Evolutionary conservation across 1,284 basidiomycete species (phyloP), one percentile per base, ranked within the genome.

Genomic region (Laetiporus sulphureus): DNA sequence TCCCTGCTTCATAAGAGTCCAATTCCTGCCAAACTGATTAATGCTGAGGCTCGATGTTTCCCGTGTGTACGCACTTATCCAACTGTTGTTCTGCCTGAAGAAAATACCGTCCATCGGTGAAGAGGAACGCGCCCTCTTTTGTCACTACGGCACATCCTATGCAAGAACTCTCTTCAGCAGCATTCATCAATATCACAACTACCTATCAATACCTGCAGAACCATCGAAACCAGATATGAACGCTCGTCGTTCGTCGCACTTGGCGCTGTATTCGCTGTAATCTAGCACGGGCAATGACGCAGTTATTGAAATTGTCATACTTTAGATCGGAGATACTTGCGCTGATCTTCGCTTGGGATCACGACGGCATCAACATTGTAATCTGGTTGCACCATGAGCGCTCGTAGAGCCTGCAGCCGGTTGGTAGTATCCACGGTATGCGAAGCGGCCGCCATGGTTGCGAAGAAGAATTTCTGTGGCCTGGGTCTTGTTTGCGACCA

Each of bases 101-200:
- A 58, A 88, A 96, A 63, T 98, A 99, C 33, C 95, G 71, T 2
- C 94, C 94, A 66, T 97, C 94, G 1, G 93, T 96, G 61, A 93
- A 94, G 36, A 93, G 68, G 47, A 72, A 81, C 0, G 90, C 91
- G 21, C 79, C 70, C 21, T 79, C 70, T 37, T 69, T 61, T 0
- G 91, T 92, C 16, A 97, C 71, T 36, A 95, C 65, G 12, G 90
- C 95, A 53, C 77, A 86, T 47, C 89, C 87, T 88, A 49, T 5
- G 24, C 15, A 34, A 3, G 24, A 36, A 7, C 18, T 21, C n/a
- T 7, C n/a, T 16, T 31, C 7, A 30, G 42, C 33, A 21, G 12
- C 19, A 8, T 10, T 18, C 19, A 38, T 20, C 8, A 8, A 29
- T 30, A 31, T 19, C 23, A 6, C 3, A 7, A n/a, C n/a, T n/a